A percentile compares a stretch with the other conserved stretches of the same genome.
These are phyloP conservation scores for Hyphodiscus sp. DNA, from an alignment of 2,329 filamentous ascomycete species.

Conservation along the genomic window DNA sequence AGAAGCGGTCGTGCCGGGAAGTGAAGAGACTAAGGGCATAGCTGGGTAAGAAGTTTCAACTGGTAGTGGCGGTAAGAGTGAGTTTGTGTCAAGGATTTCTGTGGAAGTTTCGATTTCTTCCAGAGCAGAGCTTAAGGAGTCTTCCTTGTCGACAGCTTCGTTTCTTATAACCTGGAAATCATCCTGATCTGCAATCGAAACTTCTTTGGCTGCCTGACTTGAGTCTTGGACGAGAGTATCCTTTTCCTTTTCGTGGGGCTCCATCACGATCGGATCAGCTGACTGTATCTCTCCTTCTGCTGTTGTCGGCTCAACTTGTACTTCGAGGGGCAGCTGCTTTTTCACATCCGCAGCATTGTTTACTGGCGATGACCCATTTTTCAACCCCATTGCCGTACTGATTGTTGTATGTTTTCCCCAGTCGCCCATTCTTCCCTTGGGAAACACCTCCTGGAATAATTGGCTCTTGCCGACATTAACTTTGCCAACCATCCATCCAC, in stretches of 20 bases:
- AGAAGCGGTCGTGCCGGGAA: conserved; percentile 90
- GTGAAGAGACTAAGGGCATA: conserved; percentile 78
- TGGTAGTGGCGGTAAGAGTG: conserved; percentile 71
- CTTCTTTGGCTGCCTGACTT: background rate
- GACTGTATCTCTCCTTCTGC: background rate
- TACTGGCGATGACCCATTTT: background rate
- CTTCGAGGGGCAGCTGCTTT: background rate
- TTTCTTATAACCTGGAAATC: background rate
- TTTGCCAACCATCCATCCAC: conserved; percentile 95
- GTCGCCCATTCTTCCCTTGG: conserved; percentile 47
- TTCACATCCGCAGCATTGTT: background rate
- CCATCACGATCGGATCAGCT: background rate
- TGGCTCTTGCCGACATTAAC: conserved; percentile 96
- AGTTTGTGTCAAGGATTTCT: conserved; percentile 21
- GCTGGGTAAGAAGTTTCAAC: conserved; percentile 68
- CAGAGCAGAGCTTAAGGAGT: conserved; percentile 7
- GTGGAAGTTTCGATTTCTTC: conserved; percentile 12
- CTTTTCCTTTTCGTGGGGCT: background rate
- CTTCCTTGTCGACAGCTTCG: background rate
- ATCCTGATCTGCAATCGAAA: background rate
- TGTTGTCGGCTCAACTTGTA: background rate
- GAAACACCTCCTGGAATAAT: conserved; percentile 86
- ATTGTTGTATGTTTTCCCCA: conserved; percentile 1
- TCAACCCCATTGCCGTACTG: background rate
- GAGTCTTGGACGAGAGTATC: background rate